Percentiles rank a stretch among this genome's conserved stretches.
Evolutionary conservation across 495 filamentous ascomycete genomes (phyloP).

Genomic region (Glonium stellatum): DNA sequence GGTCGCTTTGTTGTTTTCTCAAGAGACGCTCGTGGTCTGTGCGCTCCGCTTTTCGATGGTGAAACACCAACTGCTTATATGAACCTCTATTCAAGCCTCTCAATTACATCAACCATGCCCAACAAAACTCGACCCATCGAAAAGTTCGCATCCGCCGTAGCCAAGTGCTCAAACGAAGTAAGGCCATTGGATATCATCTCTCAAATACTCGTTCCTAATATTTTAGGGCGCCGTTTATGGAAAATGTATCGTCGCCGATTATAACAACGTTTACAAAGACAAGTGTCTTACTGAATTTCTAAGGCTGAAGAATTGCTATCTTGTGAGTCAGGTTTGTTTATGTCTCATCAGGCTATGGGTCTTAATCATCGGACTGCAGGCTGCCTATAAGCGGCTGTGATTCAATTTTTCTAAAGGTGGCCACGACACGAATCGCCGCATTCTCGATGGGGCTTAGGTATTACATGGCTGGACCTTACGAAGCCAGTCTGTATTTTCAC

Average conservation of each 20-base stretch:
- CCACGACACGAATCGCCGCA: no score
- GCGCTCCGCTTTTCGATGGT: background rate
- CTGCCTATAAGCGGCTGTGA: constrained; percentile 42
- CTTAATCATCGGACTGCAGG: constrained; percentile 30
- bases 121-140: constrained; percentile 66
- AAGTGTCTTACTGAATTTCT: constrained; percentile 85
- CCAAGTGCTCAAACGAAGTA: constrained; percentile 80
- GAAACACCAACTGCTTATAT: constrained; percentile 32
- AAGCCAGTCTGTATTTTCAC: no score
- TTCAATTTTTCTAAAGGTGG: background rate
- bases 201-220: constrained; percentile 3
- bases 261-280: constrained; percentile 84
- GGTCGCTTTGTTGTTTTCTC: constrained; percentile 5
- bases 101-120: constrained; percentile 20
- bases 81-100: background rate
- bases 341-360: constrained; percentile 4
- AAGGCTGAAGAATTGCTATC: constrained; percentile 77
- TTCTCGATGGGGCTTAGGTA: no score
- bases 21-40: background rate
- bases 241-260: constrained; percentile 86
- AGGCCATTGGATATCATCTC: constrained; percentile 9
- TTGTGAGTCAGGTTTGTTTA: constrained; percentile 49
- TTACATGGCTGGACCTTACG: no score
- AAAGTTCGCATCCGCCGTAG: constrained; percentile 74
- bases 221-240: constrained; percentile 75